Evolutionary conservation across 2,329 filamentous ascomycete species (phyloP).

Genomic region (Colletotrichum shisoi): DNA sequence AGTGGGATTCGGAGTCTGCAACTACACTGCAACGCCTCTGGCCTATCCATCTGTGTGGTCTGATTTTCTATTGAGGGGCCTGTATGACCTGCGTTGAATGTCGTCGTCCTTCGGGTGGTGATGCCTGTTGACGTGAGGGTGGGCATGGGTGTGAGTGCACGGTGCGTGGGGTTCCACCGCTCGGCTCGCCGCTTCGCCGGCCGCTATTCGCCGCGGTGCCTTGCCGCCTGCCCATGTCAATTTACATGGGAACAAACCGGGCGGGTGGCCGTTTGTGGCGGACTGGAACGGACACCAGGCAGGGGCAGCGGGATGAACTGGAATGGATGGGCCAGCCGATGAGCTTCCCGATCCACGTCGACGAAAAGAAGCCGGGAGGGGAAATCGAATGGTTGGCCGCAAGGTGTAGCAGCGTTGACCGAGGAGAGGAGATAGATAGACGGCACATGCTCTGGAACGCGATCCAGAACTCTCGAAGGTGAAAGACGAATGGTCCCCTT

Average conservation of each 20-base stretch:
- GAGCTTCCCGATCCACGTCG: slow-evolving; percentile 24
- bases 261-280: not conserved
- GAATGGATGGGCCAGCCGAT: slow-evolving; percentile 11
- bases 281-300: not conserved
- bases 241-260: slow-evolving; percentile 12
- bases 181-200: not conserved
- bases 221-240: slow-evolving; percentile 14
- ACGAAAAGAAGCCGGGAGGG: slow-evolving; percentile 38
- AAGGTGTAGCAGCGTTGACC: slow-evolving; percentile 2
- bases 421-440: slow-evolving; percentile 9
- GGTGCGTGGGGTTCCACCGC: slow-evolving; percentile 32
- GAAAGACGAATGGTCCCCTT: not conserved
- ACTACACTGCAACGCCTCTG: not conserved
- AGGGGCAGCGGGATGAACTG: not conserved
- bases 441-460: slow-evolving; percentile 16
- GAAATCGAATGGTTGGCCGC: slow-evolving; percentile 12
- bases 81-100: not conserved
- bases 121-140: not conserved
- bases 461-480: slow-evolving; percentile 6
- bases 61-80: not conserved
- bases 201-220: not conserved
- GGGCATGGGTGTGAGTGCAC: not conserved
- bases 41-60: not conserved
- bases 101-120: not conserved
- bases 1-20: slow-evolving; percentile 9